Evolutionary conservation across 352 stramenopile genomes (phyloP).

Genomic region (Pythium plurisporium): DNA sequence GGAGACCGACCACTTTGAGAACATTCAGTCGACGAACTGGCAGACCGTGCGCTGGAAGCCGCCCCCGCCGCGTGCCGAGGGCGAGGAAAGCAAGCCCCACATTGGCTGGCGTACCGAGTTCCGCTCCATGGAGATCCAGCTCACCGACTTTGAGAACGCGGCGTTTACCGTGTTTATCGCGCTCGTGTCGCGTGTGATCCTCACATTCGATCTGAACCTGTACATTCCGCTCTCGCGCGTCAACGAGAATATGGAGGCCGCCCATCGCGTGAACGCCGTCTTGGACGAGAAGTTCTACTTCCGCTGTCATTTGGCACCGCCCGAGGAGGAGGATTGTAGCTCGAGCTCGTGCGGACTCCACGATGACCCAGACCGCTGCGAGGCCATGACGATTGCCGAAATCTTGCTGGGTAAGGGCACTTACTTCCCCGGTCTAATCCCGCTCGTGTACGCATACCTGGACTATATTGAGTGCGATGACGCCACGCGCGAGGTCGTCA

Average conservation of each 20-base stretch:
- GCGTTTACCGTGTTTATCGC: constrained; percentile 99
- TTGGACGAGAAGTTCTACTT: constrained; percentile 98
- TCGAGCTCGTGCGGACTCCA: constrained; percentile 41
- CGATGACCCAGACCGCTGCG: constrained; percentile 60
- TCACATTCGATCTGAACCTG: constrained; percentile 99
- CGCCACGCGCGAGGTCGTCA: constrained; percentile 71
- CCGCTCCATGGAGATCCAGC: constrained; percentile 99
- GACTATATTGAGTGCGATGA: constrained; percentile 97
- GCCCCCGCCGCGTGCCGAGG: constrained; percentile 77
- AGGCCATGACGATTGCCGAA: constrained; percentile 98
- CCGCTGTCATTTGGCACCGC: constrained; percentile 92
- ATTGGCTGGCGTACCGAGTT: constrained; percentile 92
- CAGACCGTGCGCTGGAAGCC: constrained; percentile 99
- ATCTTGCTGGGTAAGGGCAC: constrained; percentile 95
- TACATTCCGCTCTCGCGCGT: constrained; percentile 98
- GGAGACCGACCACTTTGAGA: constrained; percentile 97
- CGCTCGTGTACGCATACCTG: constrained; percentile 95
- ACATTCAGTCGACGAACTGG: constrained; percentile 99
- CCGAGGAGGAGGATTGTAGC: constrained; percentile 62
- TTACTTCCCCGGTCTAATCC: constrained; percentile 97
- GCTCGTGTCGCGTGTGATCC: constrained; percentile 96
- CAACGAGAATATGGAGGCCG: constrained; percentile 99
- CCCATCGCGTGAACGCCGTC: constrained; percentile 93
- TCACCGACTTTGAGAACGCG: constrained; percentile 99
- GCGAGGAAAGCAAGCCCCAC: constrained; percentile 32